Evolutionary conservation across 306 rosid species (phyloP).

Genomic region (Boehmeria nivea): DNA sequence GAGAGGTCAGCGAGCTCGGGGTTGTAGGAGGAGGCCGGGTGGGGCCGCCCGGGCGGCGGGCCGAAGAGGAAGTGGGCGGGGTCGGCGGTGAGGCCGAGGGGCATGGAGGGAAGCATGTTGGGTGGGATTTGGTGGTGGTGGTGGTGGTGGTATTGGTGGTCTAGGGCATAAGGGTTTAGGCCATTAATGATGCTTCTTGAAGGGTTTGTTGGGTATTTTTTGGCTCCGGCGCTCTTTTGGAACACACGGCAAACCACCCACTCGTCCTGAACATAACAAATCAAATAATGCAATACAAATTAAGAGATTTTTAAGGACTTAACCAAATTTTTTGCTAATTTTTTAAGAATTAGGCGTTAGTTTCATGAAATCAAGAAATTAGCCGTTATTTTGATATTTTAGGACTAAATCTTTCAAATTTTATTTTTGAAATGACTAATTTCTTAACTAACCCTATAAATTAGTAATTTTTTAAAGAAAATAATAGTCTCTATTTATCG

Average conservation of each 20-base stretch:
- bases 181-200: slow-evolving; percentile 30
- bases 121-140: background rate
- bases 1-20: slow-evolving; percentile 60
- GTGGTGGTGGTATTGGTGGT: background rate
- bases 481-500: too few species aligned
- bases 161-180: slow-evolving; percentile 57
- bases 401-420: too few species aligned
- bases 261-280: slow-evolving; percentile 47
- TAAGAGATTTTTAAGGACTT: too few species aligned
- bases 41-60: slow-evolving; percentile 52
- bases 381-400: too few species aligned
- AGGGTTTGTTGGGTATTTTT: slow-evolving; percentile 60
- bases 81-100: slow-evolving; percentile 34
- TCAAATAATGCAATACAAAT: background rate
- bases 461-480: too few species aligned
- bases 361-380: too few species aligned
- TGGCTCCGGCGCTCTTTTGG: slow-evolving; percentile 69
- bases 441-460: too few species aligned
- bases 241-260: slow-evolving; percentile 90
- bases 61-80: slow-evolving; percentile 48
- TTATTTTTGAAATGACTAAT: too few species aligned
- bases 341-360: too few species aligned
- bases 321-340: too few species aligned
- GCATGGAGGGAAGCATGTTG: slow-evolving; percentile 41
- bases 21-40: slow-evolving; percentile 35